Conservation (phyloP, 1,284 basidiomycete genomes). For the Irpex sp. region DNA sequence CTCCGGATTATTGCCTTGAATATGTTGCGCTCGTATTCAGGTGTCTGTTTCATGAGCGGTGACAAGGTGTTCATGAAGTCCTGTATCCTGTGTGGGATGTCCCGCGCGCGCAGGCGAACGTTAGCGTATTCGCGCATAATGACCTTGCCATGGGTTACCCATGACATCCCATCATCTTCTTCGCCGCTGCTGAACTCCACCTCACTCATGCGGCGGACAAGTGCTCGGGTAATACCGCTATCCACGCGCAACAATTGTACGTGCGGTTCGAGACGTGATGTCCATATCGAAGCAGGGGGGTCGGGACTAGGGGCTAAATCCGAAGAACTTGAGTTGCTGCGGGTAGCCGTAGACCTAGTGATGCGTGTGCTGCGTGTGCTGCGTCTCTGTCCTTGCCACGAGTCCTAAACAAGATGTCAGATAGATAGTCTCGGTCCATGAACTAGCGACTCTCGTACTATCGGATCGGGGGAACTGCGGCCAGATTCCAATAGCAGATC, state of each 20-base stretch:
- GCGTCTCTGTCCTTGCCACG: background rate
- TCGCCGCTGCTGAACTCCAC: slow-evolving; percentile 1
- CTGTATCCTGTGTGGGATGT: slow-evolving; percentile 29
- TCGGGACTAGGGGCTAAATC: slow-evolving; percentile 1
- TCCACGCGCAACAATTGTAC: background rate
- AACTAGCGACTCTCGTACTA: background rate
- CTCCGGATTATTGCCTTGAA: slow-evolving; percentile 30
- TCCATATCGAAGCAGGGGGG: background rate
- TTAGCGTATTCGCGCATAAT: slow-evolving; percentile 22
- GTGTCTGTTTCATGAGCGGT: slow-evolving; percentile 15
- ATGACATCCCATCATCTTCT: slow-evolving; percentile 15
- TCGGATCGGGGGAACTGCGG: background rate
- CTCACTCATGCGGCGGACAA: background rate
- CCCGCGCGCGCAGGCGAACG: slow-evolving; percentile 19
- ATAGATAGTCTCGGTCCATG: too few species aligned
- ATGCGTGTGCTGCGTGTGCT: background rate
- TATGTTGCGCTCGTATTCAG: slow-evolving; percentile 25
- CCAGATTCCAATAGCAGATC: background rate
- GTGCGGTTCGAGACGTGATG: slow-evolving; percentile 1
- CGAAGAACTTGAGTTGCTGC: slow-evolving; percentile 4
- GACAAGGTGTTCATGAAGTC: slow-evolving; percentile 28
- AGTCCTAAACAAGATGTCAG: too few species aligned
- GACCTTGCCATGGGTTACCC: slow-evolving; percentile 17
- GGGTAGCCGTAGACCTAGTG: background rate
- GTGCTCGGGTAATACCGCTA: slow-evolving; percentile 5